Evolutionary conservation across 345 rosid species (phyloP).

Genomic region (Raphanus raphanistrum): DNA sequence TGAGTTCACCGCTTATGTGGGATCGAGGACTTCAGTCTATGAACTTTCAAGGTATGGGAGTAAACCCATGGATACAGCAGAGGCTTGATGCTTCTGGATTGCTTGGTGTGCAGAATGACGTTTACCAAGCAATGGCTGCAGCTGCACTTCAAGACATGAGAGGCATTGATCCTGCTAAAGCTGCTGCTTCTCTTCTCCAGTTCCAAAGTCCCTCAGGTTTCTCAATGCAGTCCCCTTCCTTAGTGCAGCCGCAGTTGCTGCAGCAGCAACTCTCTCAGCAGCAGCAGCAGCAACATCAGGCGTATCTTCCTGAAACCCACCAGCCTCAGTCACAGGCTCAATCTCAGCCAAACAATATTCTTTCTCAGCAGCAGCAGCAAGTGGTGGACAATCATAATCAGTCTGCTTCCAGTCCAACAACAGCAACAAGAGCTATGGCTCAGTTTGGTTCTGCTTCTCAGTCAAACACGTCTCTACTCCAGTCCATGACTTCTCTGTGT

Average conservation of each 20-base stretch:
- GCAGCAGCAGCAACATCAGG: neutral
- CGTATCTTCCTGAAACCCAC: conserved; percentile 36
- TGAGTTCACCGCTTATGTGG: conserved; percentile 80
- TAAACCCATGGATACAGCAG: conserved; percentile 87
- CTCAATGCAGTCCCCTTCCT: conserved; percentile 50
- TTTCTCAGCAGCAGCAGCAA: conserved; percentile 40
- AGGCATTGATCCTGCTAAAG: conserved; percentile 62
- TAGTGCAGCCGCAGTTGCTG: conserved; percentile 61
- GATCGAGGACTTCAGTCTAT: conserved; percentile 67
- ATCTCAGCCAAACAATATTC: conserved; percentile 52
- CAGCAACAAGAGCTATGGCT: conserved; percentile 52
- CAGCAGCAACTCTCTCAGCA: conserved; percentile 54
- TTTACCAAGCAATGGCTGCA: conserved; percentile 92
- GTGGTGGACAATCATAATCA: conserved; percentile 54
- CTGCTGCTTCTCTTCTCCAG: conserved; percentile 56
- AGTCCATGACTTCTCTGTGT: conserved; percentile 53
- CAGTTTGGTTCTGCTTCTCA: conserved; percentile 66
- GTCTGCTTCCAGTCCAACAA: conserved; percentile 44
- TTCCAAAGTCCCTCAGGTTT: conserved; percentile 66
- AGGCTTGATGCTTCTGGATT: conserved; percentile 66
- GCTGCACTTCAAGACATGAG: conserved; percentile 88
- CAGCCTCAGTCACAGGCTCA: conserved; percentile 20
- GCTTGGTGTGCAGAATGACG: conserved; percentile 80
- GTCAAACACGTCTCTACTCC: conserved; percentile 54
- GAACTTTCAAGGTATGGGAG: conserved; percentile 77